phyloP scores from a whole-genome alignment of 2,329 filamentous ascomycete species.

The Botryotinia calthae region DNA sequence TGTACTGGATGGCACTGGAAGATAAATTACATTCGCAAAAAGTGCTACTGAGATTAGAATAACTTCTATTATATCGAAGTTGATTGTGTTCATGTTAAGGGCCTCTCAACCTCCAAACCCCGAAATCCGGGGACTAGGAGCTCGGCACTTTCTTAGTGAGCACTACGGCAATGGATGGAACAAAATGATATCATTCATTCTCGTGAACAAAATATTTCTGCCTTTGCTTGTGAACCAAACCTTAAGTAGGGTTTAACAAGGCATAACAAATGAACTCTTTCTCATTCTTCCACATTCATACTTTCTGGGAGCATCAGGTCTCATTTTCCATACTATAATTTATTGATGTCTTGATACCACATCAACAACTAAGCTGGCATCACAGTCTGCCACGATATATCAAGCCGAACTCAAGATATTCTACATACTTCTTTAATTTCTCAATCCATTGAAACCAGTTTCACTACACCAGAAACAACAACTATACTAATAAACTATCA shows the following conservation, averaged over 20 bases:
- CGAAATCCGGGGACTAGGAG: not conserved
- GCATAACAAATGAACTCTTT: not conserved
- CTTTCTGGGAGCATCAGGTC: not conserved
- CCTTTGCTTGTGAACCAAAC: not conserved
- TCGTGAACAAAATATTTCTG: not conserved
- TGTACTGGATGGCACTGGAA: not conserved
- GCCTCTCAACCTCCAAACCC: not conserved
- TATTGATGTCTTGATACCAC: not conserved
- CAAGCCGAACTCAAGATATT: too few relatives aligned
- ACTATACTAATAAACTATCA: too few relatives aligned
- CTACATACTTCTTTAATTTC: too few relatives aligned
- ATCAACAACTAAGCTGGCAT: not conserved
- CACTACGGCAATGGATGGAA: not conserved
- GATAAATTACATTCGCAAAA: not conserved
- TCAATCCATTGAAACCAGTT: too few relatives aligned
- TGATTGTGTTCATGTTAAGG: not conserved
- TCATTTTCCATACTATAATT: not conserved
- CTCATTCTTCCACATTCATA: not conserved
- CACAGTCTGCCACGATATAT: not conserved
- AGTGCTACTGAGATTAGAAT: not conserved
- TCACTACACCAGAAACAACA: not conserved
- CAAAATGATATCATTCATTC: not conserved
- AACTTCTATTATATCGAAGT: not conserved
- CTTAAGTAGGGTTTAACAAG: not conserved
- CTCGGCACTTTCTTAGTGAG: slow-evolving; percentile 8